Conservation (phyloP, 805 yeast genomes). For the Zygosaccharomyces kombuchaensis region DNA sequence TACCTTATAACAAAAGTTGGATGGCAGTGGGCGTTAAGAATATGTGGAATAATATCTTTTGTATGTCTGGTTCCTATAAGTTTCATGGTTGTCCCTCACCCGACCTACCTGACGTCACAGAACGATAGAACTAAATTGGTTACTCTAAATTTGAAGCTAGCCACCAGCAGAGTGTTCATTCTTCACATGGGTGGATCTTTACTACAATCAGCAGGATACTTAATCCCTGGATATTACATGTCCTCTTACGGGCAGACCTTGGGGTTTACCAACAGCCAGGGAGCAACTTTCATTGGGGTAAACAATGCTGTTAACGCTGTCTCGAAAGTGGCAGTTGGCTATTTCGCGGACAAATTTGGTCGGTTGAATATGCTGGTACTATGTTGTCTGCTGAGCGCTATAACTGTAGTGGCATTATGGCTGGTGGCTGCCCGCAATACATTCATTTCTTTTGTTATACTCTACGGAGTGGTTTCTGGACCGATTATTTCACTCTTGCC, state of each 20-base stretch:
- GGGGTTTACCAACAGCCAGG: conserved; percentile 3
- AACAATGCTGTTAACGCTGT: conserved; percentile 7
- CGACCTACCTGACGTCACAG: neutral
- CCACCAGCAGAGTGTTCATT: neutral
- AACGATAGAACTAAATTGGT: neutral
- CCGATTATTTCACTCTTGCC: conserved; percentile 7
- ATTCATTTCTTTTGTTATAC: conserved; percentile 3
- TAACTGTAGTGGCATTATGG: conserved; percentile 4
- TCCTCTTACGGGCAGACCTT: conserved; percentile 3
- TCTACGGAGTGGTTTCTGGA: conserved; percentile 7
- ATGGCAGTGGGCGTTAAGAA: conserved; percentile 37
- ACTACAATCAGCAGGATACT: conserved; percentile 6
- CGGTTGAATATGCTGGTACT: conserved; percentile 7
- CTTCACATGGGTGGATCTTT: conserved; percentile 6
- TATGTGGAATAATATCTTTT: conserved; percentile 31
- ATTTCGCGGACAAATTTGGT: conserved; percentile 5
- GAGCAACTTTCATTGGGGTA: conserved; percentile 5
- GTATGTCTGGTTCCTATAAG: conserved; percentile 1
- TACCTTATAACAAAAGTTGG: conserved; percentile 29
- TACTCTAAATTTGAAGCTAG: neutral
- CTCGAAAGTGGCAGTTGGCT: conserved; percentile 5
- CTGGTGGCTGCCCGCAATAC: conserved; percentile 4
- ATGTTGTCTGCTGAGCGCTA: conserved; percentile 3
- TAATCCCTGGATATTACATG: conserved; percentile 6
- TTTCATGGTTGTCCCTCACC: neutral